Evolutionary conservation across 768 basidiomycete genomes (phyloP), one percentile per base, ranked within the genome.

Genomic region (Hypholoma sublateritium): DNA sequence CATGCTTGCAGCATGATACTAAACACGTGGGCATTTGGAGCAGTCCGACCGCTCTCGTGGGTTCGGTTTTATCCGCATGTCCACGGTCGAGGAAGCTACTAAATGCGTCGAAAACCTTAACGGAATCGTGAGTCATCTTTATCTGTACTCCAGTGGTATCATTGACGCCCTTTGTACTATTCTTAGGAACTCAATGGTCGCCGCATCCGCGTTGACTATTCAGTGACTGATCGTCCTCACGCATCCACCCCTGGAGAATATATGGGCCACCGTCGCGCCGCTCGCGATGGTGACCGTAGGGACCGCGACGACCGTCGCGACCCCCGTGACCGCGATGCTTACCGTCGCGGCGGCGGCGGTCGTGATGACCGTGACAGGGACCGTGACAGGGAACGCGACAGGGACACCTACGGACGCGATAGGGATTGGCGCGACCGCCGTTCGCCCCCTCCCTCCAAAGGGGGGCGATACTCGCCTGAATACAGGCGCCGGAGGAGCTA

Each of bases 41-140:
- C 73, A 90, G 94, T 92, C 93, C 53, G 95, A 95, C 69, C 88
- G 96, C 55, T 98, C 96, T 52, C 91, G 96, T 59, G 97, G 96
- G 11, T 99, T 99, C 62, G 96, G 96, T 42, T 99, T 99, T 70
- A 95, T 99, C 73, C 88, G 87, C 62, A 98, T 99, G 95, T 81
- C 83, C 13, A 81, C 80, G 36, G 83, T 87, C n/a, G 92, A 94
- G 57, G 96, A 97, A 60, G 96, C 96, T 8, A 77, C 84, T 24
- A 78, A 88, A 28, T 95, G 92, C 73, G 90, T 99, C 65, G 84
- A 88, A 58, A 91, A 93, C 66, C 78, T 98, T 47, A 98, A 98
- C 68, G 97, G 97, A 39, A 74, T 95, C 47, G 93, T 95, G 72
- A 63, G 91, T 82, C 7, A 6, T 25, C 42, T 25, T 43, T 32